Percentiles rank a stretch among this genome's conserved stretches.
Conservation (phyloP, 306 rosid species). For the Aeschynomene evenia region DNA sequence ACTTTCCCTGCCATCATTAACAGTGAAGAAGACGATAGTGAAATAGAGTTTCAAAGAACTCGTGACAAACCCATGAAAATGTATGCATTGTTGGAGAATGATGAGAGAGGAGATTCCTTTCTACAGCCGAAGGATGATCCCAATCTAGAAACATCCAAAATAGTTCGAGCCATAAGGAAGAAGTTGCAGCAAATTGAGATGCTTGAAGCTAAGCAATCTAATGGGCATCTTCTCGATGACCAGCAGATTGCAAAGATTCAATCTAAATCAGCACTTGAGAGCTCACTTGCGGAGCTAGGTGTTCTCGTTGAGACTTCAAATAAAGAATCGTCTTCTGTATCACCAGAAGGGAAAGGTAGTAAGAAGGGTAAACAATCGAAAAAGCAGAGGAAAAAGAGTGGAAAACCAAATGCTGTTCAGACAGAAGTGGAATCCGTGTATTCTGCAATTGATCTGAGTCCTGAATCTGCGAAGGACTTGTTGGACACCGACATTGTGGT, state of each 20-base stretch:
- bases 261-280: constrained; percentile 58
- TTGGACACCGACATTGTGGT: constrained; percentile 34
- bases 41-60: constrained; percentile 55
- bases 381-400: constrained; percentile 66
- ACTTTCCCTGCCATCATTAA: constrained; percentile 75
- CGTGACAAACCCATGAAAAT: constrained; percentile 47
- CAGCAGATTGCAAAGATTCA: constrained; percentile 91
- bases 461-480: constrained; percentile 46
- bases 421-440: constrained; percentile 41
- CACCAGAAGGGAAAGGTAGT: constrained; percentile 63
- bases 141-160: constrained; percentile 48
- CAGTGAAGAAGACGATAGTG: constrained; percentile 87
- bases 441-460: constrained; percentile 43
- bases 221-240: constrained; percentile 75
- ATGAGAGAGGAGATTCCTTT: constrained; percentile 57
- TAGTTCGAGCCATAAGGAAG: constrained; percentile 74
- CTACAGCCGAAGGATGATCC: constrained; percentile 61
- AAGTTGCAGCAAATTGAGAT: constrained; percentile 97
- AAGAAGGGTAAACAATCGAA: constrained; percentile 55
- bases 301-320: constrained; percentile 48
- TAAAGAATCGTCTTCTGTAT: constrained; percentile 44
- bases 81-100: constrained; percentile 41
- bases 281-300: constrained; percentile 78
- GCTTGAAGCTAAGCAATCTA: constrained; percentile 83
- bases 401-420: constrained; percentile 42